Evolutionary conservation across 306 rosid genomes (phyloP).

Genomic region (Lathyrus oleraceus): DNA sequence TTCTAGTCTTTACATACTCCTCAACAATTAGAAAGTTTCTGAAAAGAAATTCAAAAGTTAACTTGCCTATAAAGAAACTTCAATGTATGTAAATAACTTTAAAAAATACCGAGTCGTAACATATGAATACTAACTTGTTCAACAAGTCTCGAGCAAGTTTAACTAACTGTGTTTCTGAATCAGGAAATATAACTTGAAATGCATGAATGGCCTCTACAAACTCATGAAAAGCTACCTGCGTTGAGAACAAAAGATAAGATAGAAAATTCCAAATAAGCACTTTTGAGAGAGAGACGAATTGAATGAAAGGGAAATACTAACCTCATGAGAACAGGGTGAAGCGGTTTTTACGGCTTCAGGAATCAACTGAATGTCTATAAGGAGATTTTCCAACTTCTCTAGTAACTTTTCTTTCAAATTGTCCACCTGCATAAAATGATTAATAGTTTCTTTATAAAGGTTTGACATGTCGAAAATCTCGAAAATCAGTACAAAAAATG

Average conservation of each 20-base stretch:
- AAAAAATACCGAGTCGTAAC: background rate
- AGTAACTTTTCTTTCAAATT: conserved; percentile 68
- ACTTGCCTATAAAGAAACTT: background rate
- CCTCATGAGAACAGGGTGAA: conserved; percentile 63
- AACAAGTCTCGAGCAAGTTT: conserved; percentile 62
- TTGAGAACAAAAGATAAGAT: background rate
- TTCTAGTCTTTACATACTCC: conserved; percentile 58
- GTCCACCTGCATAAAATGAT: conserved; percentile 59
- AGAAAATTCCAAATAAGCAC: background rate
- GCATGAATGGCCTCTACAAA: conserved; percentile 76
- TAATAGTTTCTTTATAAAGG: background rate
- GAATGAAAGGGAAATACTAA: conserved; percentile 34
- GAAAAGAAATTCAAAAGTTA: conserved; percentile 23
- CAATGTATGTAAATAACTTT: background rate
- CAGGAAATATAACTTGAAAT: conserved; percentile 73
- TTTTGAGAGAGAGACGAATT: background rate
- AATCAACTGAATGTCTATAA: conserved; percentile 57
- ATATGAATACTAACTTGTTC: conserved; percentile 56
- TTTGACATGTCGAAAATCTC: background rate
- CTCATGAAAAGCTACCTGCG: conserved; percentile 66
- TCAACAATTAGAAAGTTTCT: conserved; percentile 48
- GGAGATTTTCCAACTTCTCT: conserved; percentile 74
- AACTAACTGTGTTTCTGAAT: conserved; percentile 67
- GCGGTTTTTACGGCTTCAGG: conserved; percentile 51
- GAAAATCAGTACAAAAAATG: conserved; percentile 4